A percentile compares a stretch with the other conserved stretches of the same genome.
Evolutionary conservation across 2,329 filamentous ascomycete genomes (phyloP).

Genomic region (Neofusicoccum ribis): DNA sequence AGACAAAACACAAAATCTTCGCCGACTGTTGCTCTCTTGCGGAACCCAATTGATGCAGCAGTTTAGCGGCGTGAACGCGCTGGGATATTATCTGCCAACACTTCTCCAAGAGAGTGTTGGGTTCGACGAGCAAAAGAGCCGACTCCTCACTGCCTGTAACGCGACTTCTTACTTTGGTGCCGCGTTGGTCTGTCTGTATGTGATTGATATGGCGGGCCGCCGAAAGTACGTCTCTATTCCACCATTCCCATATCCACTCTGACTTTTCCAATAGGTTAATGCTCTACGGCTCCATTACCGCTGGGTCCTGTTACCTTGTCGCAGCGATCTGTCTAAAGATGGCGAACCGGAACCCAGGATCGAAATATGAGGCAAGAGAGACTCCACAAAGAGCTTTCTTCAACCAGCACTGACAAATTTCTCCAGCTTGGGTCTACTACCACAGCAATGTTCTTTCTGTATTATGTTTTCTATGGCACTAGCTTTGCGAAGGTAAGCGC

Average conservation of each 20-base stretch:
- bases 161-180: too few relatives aligned
- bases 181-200: too few relatives aligned
- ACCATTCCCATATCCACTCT: neutral
- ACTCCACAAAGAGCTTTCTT: too few relatives aligned
- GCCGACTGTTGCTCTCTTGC: too few relatives aligned
- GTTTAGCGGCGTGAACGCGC: too few relatives aligned
- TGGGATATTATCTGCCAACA: too few relatives aligned
- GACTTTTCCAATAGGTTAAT: neutral
- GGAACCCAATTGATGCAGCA: too few relatives aligned
- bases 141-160: too few relatives aligned
- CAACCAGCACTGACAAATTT: too few relatives aligned
- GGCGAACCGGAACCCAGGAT: neutral
- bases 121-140: too few relatives aligned
- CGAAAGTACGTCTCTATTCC: neutral
- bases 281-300: neutral
- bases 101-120: too few relatives aligned
- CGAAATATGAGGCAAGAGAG: neutral
- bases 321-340: neutral
- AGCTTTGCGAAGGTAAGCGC: conserved; percentile 31
- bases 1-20: too few relatives aligned
- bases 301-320: neutral
- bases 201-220: neutral
- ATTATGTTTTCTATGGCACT: conserved; percentile 56
- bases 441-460: conserved; percentile 42
- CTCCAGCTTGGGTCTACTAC: neutral